Conservation (phyloP, 805 yeast genomes). For the Saccharomycopsis fodiens region DNA sequence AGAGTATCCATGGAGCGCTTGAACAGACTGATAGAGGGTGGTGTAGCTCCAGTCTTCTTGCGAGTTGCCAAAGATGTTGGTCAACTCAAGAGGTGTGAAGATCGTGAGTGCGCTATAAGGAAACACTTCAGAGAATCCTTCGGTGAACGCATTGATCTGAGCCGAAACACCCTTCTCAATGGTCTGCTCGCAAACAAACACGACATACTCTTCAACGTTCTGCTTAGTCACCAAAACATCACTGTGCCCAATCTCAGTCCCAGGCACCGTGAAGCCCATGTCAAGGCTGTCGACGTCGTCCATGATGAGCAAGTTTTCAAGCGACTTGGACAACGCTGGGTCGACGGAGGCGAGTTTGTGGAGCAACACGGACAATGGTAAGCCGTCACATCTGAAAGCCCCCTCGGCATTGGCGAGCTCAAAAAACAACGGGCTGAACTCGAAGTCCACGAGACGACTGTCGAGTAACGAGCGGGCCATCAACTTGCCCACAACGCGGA, state of each 20-base stretch:
- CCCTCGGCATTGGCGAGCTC: slow-evolving; percentile 36
- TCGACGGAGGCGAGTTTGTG: slow-evolving; percentile 47
- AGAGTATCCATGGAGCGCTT: slow-evolving; percentile 87
- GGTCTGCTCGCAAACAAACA: slow-evolving; percentile 47
- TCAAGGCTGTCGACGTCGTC: slow-evolving; percentile 47
- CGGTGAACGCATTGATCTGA: slow-evolving; percentile 63
- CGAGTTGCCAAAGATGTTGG: slow-evolving; percentile 62
- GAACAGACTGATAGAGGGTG: slow-evolving; percentile 51
- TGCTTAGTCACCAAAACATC: slow-evolving; percentile 36
- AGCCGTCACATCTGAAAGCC: slow-evolving; percentile 1
- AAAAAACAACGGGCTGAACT: slow-evolving; percentile 67
- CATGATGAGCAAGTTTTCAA: slow-evolving; percentile 35
- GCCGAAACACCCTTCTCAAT: slow-evolving; percentile 53
- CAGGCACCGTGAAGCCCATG: slow-evolving; percentile 70
- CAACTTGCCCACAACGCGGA: slow-evolving; percentile 69
- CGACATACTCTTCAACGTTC: slow-evolving; percentile 54
- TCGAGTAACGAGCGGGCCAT: slow-evolving; percentile 83
- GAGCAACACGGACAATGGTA: slow-evolving; percentile 22
- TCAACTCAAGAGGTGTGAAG: slow-evolving; percentile 69
- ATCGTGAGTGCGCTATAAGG: slow-evolving; percentile 67
- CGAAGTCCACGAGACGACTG: slow-evolving; percentile 78
- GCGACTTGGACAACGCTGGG: slow-evolving; percentile 47
- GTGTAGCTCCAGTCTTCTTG: slow-evolving; percentile 81
- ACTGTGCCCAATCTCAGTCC: slow-evolving; percentile 54
- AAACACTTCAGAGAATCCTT: slow-evolving; percentile 78